These are phyloP conservation scores for Tylopilus sp. DNA, from an alignment of 1,284 basidiomycete species.

Conservation along the genomic window DNA sequence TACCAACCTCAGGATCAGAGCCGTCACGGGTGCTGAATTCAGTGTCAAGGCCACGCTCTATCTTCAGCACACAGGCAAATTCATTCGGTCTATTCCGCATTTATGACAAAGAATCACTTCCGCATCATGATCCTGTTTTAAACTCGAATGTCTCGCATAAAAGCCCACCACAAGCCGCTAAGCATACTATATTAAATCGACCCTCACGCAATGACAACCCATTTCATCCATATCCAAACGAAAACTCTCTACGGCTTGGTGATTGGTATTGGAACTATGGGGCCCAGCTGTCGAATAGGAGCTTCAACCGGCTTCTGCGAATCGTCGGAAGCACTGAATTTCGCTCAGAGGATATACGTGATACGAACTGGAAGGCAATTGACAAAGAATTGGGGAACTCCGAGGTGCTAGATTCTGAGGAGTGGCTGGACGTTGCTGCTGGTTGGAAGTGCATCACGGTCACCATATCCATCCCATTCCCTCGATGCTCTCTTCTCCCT, in stretches of 20 bases:
- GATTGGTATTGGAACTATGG: slow-evolving; percentile 3
- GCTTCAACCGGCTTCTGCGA: not conserved
- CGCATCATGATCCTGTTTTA: too few species aligned
- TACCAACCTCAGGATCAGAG: too few species aligned
- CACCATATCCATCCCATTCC: too few species aligned
- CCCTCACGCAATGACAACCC: not conserved
- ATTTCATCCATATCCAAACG: not conserved
- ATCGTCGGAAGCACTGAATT: not conserved
- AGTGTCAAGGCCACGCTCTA: too few species aligned
- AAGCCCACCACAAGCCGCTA: too few species aligned
- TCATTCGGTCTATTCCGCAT: too few species aligned
- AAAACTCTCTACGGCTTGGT: not conserved
- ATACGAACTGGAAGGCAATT: not conserved
- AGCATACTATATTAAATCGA: too few species aligned
- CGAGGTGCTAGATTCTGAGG: not conserved
- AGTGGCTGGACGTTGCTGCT: not conserved
- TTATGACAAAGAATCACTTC: too few species aligned
- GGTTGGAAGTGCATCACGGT: not conserved
- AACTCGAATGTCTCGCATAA: too few species aligned
- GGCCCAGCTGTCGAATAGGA: not conserved
- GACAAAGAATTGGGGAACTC: not conserved
- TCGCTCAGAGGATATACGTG: not conserved
- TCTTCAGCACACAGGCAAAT: too few species aligned
- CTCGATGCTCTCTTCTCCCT: too few species aligned
- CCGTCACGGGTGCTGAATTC: too few species aligned